phyloP scores from a whole-genome alignment of 1,284 basidiomycete species.

The Bjerkandera adusta region DNA sequence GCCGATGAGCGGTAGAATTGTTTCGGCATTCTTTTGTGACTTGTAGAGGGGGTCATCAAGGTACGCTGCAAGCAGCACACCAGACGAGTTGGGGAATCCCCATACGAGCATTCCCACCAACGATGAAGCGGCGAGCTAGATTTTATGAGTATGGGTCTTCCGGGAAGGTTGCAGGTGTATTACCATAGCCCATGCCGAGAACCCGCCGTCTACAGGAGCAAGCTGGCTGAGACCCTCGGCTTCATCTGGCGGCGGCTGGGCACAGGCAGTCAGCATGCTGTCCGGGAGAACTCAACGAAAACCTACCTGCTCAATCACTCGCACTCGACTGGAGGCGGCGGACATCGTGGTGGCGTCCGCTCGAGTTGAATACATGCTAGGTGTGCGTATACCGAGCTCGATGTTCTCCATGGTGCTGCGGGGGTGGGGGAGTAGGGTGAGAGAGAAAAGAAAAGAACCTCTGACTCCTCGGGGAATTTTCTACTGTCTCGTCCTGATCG shows the following conservation, averaged over 20 bases:
- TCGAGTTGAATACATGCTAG: no score
- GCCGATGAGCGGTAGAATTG: conserved; percentile 33
- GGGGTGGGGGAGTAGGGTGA: background rate
- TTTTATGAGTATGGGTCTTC: background rate
- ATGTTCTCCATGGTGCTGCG: conserved; percentile 3
- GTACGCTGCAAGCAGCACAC: conserved; percentile 35
- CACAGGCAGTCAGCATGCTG: no score
- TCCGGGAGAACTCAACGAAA: no score
- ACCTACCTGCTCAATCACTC: no score
- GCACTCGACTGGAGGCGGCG: no score
- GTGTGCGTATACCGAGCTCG: conserved; percentile 1
- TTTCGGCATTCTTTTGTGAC: conserved; percentile 24
- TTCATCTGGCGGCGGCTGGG: no score
- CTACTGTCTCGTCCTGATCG: background rate
- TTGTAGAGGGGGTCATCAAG: conserved; percentile 27
- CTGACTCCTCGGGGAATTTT: background rate
- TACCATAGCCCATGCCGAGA: conserved; percentile 14
- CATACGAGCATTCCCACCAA: conserved; percentile 35
- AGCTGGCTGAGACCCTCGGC: no score
- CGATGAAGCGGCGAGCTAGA: conserved; percentile 33
- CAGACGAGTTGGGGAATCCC: conserved; percentile 35
- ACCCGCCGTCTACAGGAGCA: conserved; percentile 11
- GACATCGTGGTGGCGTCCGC: no score
- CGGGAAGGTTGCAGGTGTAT: background rate
- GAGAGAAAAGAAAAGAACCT: background rate